phyloP scores from a whole-genome alignment of 805 yeast species.

The Saturnispora zaruensis region DNA sequence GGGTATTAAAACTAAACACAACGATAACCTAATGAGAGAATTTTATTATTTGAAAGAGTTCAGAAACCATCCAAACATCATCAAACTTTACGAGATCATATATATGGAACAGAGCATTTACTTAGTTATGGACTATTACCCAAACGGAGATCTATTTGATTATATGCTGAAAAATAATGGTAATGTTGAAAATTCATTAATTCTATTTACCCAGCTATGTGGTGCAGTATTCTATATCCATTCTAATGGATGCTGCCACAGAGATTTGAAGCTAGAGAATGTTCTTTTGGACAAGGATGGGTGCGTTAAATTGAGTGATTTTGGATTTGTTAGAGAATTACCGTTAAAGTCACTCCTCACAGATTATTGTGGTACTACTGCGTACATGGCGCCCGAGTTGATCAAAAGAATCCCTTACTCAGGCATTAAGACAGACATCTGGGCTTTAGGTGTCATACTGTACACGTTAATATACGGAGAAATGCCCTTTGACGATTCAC shows the following conservation, averaged over 20 bases:
- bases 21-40: slow-evolving; percentile 83
- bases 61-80: slow-evolving; percentile 66
- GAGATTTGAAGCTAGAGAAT: slow-evolving; percentile 93
- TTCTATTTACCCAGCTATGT: slow-evolving; percentile 54
- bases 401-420: slow-evolving; percentile 59
- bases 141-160: slow-evolving; percentile 69
- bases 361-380: slow-evolving; percentile 90
- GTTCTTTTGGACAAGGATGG: slow-evolving; percentile 53
- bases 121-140: slow-evolving; percentile 87
- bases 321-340: slow-evolving; percentile 85
- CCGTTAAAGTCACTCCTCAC: slow-evolving; percentile 40
- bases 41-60: slow-evolving; percentile 82
- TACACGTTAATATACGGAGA: slow-evolving; percentile 78
- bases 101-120: slow-evolving; percentile 73
- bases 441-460: slow-evolving; percentile 87
- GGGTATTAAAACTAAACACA: slow-evolving; percentile 42
- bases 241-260: slow-evolving; percentile 71
- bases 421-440: slow-evolving; percentile 76
- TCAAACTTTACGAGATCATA: slow-evolving; percentile 77
- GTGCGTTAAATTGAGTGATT: slow-evolving; percentile 75
- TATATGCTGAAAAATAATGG: slow-evolving; percentile 41
- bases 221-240: slow-evolving; percentile 76
- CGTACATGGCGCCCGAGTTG: slow-evolving; percentile 95
- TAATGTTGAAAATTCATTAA: slow-evolving; percentile 43
- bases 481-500: slow-evolving; percentile 86